Conservation (phyloP, 331 rosid species). For the Quercus phellos region DNA sequence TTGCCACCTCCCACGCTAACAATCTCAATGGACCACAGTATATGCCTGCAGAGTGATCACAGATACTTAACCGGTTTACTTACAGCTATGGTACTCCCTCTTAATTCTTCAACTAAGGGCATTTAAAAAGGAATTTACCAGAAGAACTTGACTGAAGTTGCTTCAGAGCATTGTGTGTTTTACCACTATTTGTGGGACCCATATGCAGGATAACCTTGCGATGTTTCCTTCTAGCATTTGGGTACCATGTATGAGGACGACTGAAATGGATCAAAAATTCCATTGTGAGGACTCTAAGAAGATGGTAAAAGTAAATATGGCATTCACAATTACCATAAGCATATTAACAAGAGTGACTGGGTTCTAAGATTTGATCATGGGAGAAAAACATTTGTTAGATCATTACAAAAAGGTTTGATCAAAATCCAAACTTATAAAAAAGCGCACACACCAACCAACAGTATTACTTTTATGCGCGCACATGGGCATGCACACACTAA, state of each 20-base stretch:
- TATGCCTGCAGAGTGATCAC: slow-evolving; percentile 52
- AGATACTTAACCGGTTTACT: slow-evolving; percentile 8
- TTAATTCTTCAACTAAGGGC: not conserved
- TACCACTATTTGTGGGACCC: slow-evolving; percentile 98
- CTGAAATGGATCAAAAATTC: slow-evolving; percentile 32
- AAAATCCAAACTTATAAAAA: not conserved
- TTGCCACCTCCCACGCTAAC: slow-evolving; percentile 96
- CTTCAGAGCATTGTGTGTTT: slow-evolving; percentile 88
- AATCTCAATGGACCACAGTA: slow-evolving; percentile 96
- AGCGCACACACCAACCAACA: not conserved
- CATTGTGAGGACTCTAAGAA: not conserved
- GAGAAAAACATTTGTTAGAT: not conserved
- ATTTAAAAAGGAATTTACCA: slow-evolving; percentile 46
- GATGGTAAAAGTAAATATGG: slow-evolving; percentile 12
- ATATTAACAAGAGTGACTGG: not conserved
- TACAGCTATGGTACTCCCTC: slow-evolving; percentile 11
- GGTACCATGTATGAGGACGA: slow-evolving; percentile 92
- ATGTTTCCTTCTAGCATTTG: slow-evolving; percentile 68
- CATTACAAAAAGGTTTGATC: not conserved
- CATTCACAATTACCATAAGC: slow-evolving; percentile 8
- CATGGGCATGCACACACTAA: not conserved
- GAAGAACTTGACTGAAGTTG: slow-evolving; percentile 73
- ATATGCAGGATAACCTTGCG: slow-evolving; percentile 84
- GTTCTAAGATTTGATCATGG: not conserved
- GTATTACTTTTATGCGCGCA: not conserved